Evolutionary conservation across 2,329 filamentous ascomycete species (phyloP), one percentile per base, ranked within the genome.

Genomic region (Mariannaea sp.): DNA sequence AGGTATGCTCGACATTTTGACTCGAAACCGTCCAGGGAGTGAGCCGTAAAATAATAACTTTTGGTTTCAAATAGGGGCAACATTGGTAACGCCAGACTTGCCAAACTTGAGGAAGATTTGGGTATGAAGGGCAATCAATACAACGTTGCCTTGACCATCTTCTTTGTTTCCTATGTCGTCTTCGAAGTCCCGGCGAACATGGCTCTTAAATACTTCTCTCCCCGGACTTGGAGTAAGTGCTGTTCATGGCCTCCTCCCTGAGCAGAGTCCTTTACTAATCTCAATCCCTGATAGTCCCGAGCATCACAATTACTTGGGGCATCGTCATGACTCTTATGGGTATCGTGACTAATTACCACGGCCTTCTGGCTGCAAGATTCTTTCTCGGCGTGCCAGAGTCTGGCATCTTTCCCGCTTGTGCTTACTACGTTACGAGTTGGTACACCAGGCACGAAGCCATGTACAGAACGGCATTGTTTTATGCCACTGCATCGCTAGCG

Each of bases 111-210:
- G 57, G 75, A 80, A 54, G 79, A 82, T 38, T 66, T 83, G 1
- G 66, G 69, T 1, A 71, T 84, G 49, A 74, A 75, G 36, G 71
- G 74, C 4, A 82, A 80, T 56, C 68, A 84, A 55, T 74, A 83
- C 30, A 83, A 84, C 50, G 79, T 82, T 41, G 62, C 70, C 24
- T 62, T 59, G 45, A 76, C 79, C 3, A 76, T 75, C 35, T 86
- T 81, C 75, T 84, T 80, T 0, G 73, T 81, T 1, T 82, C 82
- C 7, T 86, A 85, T 55, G 77, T 83, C 0, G 71, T 62, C 9
- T 59, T 56, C 19, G 45, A 6, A 4, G 10, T 50, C 26, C 6
- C 40, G 29, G 19, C 22, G 27, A 42, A 48, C 19, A 20, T n/a
- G 26, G 22, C 22, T 8, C 22, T 24, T 5, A 24, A 24, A 8